Evolutionary conservation across 1,139 yeast genomes (phyloP).

Genomic region (Magnusiomyces tetraspermus): DNA sequence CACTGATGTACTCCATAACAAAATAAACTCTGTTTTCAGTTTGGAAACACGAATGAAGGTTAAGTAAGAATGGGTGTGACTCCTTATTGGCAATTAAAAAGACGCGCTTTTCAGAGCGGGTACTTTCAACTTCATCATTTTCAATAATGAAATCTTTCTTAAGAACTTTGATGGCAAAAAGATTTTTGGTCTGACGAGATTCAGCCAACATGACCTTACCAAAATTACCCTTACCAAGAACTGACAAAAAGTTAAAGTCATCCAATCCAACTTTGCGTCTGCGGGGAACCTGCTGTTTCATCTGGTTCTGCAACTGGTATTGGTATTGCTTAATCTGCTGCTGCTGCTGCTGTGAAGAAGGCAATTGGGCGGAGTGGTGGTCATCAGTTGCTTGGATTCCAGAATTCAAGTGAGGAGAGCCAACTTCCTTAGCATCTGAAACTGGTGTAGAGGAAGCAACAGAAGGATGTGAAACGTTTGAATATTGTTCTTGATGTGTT

Average conservation of each 20-base stretch:
- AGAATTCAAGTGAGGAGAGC: not conserved
- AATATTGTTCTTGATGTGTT: too few species aligned
- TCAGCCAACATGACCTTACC: slow-evolving; percentile 97
- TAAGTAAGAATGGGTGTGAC: slow-evolving; percentile 84
- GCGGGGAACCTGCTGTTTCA: slow-evolving; percentile 15
- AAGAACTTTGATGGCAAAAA: slow-evolving; percentile 91
- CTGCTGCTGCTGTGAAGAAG: slow-evolving; percentile 2
- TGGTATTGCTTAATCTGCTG: slow-evolving; percentile 15
- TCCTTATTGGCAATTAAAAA: slow-evolving; percentile 84
- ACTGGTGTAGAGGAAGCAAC: not conserved
- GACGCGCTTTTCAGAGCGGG: slow-evolving; percentile 86
- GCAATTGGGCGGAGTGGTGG: not conserved
- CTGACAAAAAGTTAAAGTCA: slow-evolving; percentile 89
- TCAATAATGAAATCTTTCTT: slow-evolving; percentile 93
- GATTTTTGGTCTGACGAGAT: slow-evolving; percentile 62
- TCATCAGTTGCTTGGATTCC: not conserved
- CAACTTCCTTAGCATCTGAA: not conserved
- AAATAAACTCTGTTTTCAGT: slow-evolving; percentile 94
- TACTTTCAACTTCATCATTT: slow-evolving; percentile 92
- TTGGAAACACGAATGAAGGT: slow-evolving; percentile 91
- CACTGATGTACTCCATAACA: slow-evolving; percentile 96
- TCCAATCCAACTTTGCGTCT: slow-evolving; percentile 78
- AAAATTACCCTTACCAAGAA: slow-evolving; percentile 92
- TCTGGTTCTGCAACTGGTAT: slow-evolving; percentile 11
- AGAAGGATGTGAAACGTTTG: not conserved